Base-by-base conservation (phyloP, 1,284 basidiomycete genomes). In the Ganoderma lucidum region DNA sequence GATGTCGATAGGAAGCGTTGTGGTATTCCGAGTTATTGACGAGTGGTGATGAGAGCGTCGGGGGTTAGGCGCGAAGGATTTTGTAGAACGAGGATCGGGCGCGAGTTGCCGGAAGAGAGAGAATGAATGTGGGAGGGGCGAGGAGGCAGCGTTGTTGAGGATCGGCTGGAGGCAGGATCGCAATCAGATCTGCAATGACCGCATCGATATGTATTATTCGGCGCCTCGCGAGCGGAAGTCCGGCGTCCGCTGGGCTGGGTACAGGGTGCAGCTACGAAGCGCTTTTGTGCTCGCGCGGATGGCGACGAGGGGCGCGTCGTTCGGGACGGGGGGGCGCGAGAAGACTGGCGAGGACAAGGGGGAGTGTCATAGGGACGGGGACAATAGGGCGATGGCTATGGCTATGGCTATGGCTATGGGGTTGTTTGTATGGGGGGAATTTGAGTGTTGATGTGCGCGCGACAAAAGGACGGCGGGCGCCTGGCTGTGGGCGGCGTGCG, bases 171-270 rank as follows among this genome's bases (percentile, higher is more conserved):
- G 45, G 23, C 65, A 60, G 60, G 68, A 73, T 73, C 70, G 72
- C 68, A 73, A 73, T 73, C 72, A 71, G 70, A 73, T 73, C 72
- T 73, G 72, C 63, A 44, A 66, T 66, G 68, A 70, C 66, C 64
- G 66, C 68, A 71, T 73, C 70, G 72, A 73, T 35, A 35, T 35
- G 23, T 73, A 62, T 64, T 51, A 62, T 56, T 62, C 66, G 70
- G 64, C 53, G 64, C 66, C 64, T 62, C 37, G 37, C 62, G 62
- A 65, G 42, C 48, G 48, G 48, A 14, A 5, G 48, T 14, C 65
- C 69, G 65, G 66, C 41, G 39, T 60, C 37, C 8, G 63, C 32
- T 39, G 10, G 60, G 65, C 65, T 64, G 71, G 71, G 71, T 69
- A 71, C 42, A 73, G 71, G 70, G 69, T 69, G 61, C 71, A 23